These are phyloP conservation scores for Ustilago lituana DNA, from an alignment of 1,284 basidiomycete species.

Conservation along the genomic window DNA sequence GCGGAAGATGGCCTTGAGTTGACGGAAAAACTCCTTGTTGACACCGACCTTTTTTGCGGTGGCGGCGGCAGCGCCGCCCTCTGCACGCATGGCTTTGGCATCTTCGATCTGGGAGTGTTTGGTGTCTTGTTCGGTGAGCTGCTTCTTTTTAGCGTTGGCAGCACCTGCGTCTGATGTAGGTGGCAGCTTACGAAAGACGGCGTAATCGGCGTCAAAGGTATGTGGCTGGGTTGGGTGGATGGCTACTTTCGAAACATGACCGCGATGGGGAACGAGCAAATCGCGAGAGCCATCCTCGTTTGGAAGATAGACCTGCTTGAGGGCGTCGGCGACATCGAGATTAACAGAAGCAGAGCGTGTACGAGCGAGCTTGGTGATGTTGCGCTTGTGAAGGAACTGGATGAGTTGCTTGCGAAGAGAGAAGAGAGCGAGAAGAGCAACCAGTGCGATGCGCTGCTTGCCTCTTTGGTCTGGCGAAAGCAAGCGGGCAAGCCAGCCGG, in stretches of 20 bases:
- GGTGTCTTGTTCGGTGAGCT: constrained; percentile 34
- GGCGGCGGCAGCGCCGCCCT: constrained; percentile 60
- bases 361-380: constrained; percentile 11
- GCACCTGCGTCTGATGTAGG: constrained; percentile 45
- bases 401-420: constrained; percentile 31
- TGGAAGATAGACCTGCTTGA: constrained; percentile 61
- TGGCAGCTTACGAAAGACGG: constrained; percentile 54
- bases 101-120: constrained; percentile 46
- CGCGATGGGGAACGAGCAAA: constrained; percentile 61
- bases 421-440: constrained; percentile 39
- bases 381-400: constrained; percentile 19
- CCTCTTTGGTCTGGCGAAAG: constrained; percentile 21
- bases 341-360: constrained; percentile 13
- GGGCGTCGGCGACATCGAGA: constrained; percentile 46
- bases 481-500: constrained; percentile 30
- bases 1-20: constrained; percentile 64
- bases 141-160: constrained; percentile 27
- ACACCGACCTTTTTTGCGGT: constrained; percentile 70
- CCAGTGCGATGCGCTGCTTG: constrained; percentile 28
- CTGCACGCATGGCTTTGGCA: constrained; percentile 53
- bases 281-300: constrained; percentile 54
- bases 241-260: constrained; percentile 64
- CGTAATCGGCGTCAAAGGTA: constrained; percentile 65
- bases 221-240: constrained; percentile 65
- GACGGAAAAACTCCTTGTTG: constrained; percentile 80